Evolutionary conservation across 1,139 yeast genomes (phyloP).

Genomic region (Yamadazyma jaroonii): DNA sequence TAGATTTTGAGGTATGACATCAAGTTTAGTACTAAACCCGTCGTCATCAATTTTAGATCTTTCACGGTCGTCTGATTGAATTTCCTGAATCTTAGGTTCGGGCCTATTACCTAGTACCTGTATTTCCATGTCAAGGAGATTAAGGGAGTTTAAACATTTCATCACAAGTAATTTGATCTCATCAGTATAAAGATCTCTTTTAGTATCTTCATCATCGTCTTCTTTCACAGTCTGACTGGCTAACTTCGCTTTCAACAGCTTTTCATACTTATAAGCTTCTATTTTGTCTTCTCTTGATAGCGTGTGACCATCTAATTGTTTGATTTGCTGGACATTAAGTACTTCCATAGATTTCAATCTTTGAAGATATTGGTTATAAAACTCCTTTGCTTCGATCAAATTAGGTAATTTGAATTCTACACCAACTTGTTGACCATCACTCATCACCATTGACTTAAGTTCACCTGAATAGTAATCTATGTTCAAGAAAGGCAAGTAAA

Average conservation of each 20-base stretch:
- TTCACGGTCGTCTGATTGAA: constrained; percentile 7
- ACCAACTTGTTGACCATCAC: constrained; percentile 4
- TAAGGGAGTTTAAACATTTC: constrained; percentile 53
- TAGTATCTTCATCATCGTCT: constrained; percentile 53
- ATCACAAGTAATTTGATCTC: constrained; percentile 53
- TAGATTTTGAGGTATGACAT: constrained; percentile 34
- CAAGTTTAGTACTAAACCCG: constrained; percentile 54
- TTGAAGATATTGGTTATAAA: constrained; percentile 44
- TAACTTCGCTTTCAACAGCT: constrained; percentile 47
- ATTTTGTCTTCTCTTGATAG: constrained; percentile 70
- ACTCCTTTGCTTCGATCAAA: constrained; percentile 38
- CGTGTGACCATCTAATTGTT: constrained; percentile 30
- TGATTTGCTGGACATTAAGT: constrained; percentile 35
- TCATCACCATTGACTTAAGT: constrained; percentile 13
- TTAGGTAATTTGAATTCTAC: constrained; percentile 31
- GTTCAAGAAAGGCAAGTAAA: constrained; percentile 52
- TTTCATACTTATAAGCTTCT: constrained; percentile 60
- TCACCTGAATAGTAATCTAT: constrained; percentile 52
- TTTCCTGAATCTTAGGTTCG: constrained; percentile 4
- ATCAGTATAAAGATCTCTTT: constrained; percentile 52
- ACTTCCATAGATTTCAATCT: constrained; percentile 38
- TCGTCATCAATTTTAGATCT: constrained; percentile 16
- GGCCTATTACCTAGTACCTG: constrained; percentile 49
- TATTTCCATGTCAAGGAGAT: constrained; percentile 54
- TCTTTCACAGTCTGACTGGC: not conserved